Evolutionary conservation across 345 rosid species (phyloP), one percentile per base, ranked within the genome.

Genomic region (Eucalyptus microcorys): DNA sequence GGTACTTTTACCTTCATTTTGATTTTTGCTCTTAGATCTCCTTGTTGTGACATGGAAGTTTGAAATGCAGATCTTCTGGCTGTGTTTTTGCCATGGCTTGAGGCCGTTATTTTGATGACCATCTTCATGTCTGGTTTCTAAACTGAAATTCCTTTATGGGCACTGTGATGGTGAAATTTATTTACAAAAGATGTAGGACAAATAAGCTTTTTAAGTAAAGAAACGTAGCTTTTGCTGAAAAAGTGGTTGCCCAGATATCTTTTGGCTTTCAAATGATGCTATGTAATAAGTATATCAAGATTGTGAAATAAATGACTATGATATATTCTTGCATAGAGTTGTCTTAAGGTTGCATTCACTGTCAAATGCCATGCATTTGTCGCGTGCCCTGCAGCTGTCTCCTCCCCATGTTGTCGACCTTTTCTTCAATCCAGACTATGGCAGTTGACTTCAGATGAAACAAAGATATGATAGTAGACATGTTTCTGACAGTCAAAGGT

Each of bases 1-100:
- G 98, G 97, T 96, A 17, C 22, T 32, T 61, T 89, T 84, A 71
- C 83, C 14, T 71, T 71, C 83, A 50, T 71, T 71, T 71, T 71
- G 57, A 27, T 86, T 24, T 85, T 85, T 42, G 14, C 49, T 81
- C 7, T 40, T 43, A 8, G 48, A 85, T 88, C 34, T 21, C 27
- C 30, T 47, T 34, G 32, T 37, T 71, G 83, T 71, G 4, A 21
- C 40, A 22, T 71, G 45, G 81, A 71, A 34, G 45, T 64, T 30
- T 30, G 71, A 64, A 61, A 61, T 50, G 87, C 24, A 86, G 26
- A 21, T n/a, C 57, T 24, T 86, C 59, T 86, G 24, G 53, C 87
- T n/a, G 34, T 48, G 59, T 32, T 86, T 50, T 55, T 86, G 15
- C 87, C 64, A 86, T 30, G 40, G 27, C 59, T 49, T 49, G 26